phyloP scores from a whole-genome alignment of 208 protist species.

The Herpetomonas samuelpessoai region DNA sequence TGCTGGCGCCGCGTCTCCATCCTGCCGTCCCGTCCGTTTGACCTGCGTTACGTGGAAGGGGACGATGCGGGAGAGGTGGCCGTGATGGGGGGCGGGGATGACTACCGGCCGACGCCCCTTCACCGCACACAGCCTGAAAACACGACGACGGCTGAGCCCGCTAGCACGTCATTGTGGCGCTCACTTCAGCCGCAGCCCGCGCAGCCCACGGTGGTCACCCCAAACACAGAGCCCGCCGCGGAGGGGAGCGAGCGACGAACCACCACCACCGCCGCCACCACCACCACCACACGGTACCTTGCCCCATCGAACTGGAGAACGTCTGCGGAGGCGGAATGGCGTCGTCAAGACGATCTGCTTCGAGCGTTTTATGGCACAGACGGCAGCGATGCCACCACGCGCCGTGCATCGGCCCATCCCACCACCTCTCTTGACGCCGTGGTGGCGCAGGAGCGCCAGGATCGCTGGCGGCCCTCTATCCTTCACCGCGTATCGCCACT shows the following conservation, averaged over 20 bases:
- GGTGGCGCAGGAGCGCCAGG: neutral
- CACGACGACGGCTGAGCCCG: neutral
- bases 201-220: neutral
- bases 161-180: too few species aligned
- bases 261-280: neutral
- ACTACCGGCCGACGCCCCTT: too few species aligned
- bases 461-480: neutral
- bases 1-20: conserved; percentile 39
- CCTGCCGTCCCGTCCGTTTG: conserved; percentile 19
- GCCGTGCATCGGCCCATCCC: neutral
- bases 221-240: too few species aligned
- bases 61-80: neutral
- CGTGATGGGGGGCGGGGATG: conserved; percentile 3
- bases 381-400: neutral
- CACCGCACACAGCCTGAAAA: neutral
- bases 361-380: too few species aligned
- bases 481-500: neutral
- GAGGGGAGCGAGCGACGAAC: too few species aligned
- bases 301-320: too few species aligned
- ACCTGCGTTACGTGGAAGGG: neutral
- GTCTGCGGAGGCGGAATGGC: neutral
- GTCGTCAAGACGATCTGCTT: too few species aligned
- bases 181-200: neutral
- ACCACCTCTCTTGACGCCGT: too few species aligned
- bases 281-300: neutral